A percentile compares a stretch with the other conserved stretches of the same genome.
phyloP scores from a whole-genome alignment of 805 yeast species.

The Suhomyces faveliae region DNA sequence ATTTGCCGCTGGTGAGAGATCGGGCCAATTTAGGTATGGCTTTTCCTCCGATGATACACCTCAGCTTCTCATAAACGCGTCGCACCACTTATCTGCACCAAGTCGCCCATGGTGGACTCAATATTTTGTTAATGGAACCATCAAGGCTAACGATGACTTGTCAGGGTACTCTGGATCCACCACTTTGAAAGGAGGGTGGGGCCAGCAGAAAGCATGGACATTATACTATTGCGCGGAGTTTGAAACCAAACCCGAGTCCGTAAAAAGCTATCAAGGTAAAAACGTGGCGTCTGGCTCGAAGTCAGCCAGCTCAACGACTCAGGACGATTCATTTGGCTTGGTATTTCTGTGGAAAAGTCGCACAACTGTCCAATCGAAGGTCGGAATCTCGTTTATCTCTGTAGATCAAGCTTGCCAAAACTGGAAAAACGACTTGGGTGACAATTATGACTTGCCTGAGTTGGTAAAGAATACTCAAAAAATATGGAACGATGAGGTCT shows the following conservation, averaged over 20 bases:
- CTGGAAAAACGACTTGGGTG: constrained; percentile 16
- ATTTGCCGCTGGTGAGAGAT: constrained; percentile 24
- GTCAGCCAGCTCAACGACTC: constrained; percentile 5
- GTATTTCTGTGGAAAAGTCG: constrained; percentile 20
- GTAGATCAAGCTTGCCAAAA: constrained; percentile 28
- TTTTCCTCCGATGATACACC: constrained; percentile 14
- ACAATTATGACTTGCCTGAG: constrained; percentile 13
- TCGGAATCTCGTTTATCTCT: constrained; percentile 31
- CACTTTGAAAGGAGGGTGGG: constrained; percentile 32
- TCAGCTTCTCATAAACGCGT: constrained; percentile 24
- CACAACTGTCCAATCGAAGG: constrained; percentile 13
- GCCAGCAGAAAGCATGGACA: constrained; percentile 25
- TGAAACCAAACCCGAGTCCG: constrained; percentile 14
- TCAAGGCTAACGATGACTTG: constrained; percentile 13
- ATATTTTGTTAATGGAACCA: constrained; percentile 24
- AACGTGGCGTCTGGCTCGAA: background rate
- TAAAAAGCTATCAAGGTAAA: constrained; percentile 13
- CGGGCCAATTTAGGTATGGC: constrained; percentile 25
- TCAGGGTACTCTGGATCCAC: constrained; percentile 24
- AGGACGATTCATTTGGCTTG: constrained; percentile 21
- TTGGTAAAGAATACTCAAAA: constrained; percentile 14
- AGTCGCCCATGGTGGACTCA: constrained; percentile 33
- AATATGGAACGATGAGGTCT: constrained; percentile 23
- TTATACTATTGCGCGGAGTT: constrained; percentile 31
- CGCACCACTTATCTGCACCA: constrained; percentile 28